Conservation (phyloP, 768 basidiomycete genomes). For the Scleroderma bovista region DNA sequence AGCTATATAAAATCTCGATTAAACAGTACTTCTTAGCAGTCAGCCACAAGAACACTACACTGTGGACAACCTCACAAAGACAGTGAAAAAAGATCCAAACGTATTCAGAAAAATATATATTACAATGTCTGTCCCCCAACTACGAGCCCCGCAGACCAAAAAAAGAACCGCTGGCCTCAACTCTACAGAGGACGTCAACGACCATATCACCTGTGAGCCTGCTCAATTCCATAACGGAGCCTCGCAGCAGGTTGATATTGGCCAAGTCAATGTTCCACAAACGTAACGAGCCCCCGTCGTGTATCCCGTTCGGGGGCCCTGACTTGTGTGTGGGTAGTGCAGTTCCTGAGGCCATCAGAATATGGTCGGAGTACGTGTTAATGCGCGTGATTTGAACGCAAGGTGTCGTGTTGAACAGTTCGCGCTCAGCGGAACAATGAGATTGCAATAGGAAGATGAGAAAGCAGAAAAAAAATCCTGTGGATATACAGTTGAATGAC, state of each 20-base stretch:
- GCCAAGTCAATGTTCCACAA: conserved; percentile 54
- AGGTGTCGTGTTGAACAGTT: neutral
- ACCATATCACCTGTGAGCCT: conserved; percentile 39
- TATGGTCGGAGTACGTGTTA: neutral
- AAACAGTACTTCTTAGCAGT: too few species aligned
- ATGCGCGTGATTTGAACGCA: neutral
- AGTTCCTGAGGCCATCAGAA: neutral
- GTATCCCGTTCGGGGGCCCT: conserved; percentile 46
- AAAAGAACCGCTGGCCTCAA: conserved; percentile 41
- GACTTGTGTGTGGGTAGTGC: conserved; percentile 46
- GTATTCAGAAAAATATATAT: conserved; percentile 4
- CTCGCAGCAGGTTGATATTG: conserved; percentile 35
- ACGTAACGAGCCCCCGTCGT: conserved; percentile 66
- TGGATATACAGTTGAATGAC: conserved; percentile 20
- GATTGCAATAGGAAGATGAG: too few species aligned
- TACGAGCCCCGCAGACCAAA: conserved; percentile 46
- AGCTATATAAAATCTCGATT: too few species aligned
- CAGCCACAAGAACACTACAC: too few species aligned
- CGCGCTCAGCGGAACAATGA: too few species aligned
- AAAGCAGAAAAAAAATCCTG: neutral
- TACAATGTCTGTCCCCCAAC: conserved; percentile 60
- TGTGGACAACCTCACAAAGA: neutral
- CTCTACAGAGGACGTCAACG: conserved; percentile 50
- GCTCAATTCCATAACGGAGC: conserved; percentile 53
- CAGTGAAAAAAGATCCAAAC: neutral